Conservation (phyloP, 129 eudicot species). For the Flaveria sonorensis region DNA sequence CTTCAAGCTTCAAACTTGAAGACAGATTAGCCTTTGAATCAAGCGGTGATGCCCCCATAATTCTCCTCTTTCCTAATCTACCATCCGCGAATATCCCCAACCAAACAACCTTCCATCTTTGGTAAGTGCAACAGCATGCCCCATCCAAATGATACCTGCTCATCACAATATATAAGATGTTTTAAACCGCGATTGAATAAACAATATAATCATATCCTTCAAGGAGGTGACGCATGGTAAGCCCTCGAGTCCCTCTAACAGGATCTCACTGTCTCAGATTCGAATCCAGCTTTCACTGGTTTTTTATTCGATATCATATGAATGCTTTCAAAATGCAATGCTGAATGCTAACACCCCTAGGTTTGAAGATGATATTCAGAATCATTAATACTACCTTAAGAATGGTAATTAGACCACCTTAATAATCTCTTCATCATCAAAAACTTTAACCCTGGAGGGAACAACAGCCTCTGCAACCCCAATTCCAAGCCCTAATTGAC, state of each 20-base stretch:
- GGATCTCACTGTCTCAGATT: neutral
- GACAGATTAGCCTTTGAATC: slow-evolving; percentile 47
- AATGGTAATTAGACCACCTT: slow-evolving; percentile 70
- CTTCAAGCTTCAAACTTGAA: slow-evolving; percentile 47
- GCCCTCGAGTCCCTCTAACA: neutral
- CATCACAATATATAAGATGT: slow-evolving; percentile 4
- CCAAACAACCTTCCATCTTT: slow-evolving; percentile 82
- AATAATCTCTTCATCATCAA: slow-evolving; percentile 73
- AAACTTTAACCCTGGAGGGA: slow-evolving; percentile 72
- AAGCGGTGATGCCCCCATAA: slow-evolving; percentile 53
- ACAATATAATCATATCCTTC: neutral
- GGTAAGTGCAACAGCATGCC: slow-evolving; percentile 91
- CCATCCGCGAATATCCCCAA: slow-evolving; percentile 99
- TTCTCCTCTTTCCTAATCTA: slow-evolving; percentile 72
- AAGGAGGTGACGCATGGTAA: too few species aligned
- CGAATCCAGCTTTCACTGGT: neutral
- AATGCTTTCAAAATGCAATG: too few species aligned
- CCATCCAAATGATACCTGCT: slow-evolving; percentile 94
- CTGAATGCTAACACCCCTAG: too few species aligned
- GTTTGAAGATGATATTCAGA: slow-evolving; percentile 3
- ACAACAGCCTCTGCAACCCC: slow-evolving; percentile 63
- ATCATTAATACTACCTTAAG: slow-evolving; percentile 55
- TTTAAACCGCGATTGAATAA: neutral
- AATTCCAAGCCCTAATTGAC: slow-evolving; percentile 86
- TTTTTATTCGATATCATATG: neutral